Evolutionary conservation across 495 filamentous ascomycete genomes (phyloP), one percentile per base, ranked within the genome.

Genomic region (Parachaetomium inaequale): DNA sequence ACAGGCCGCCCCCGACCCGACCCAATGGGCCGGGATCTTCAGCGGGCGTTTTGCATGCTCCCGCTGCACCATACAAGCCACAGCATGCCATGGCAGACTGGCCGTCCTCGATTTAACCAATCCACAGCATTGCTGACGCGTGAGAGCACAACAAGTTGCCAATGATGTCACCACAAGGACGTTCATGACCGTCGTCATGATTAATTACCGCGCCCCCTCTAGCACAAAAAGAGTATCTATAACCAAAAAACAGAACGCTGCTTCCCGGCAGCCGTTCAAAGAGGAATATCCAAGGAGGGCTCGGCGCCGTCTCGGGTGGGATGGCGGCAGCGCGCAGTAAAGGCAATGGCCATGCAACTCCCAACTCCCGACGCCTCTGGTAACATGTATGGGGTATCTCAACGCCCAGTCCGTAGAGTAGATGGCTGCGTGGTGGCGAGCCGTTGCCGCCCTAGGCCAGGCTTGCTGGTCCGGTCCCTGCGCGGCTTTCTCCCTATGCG

Each of bases 371-470:
- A 57, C 54, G 38, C 54, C 54, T 55, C 25, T 17, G 4, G 36
- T 55, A 40, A 7, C 40, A 15, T 46, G 26, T 47, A 58, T 58
- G 55, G 55, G 55, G 55, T 58, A 46, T 58, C 55, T 47, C 38
- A 57, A 57, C 40, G 28, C 43, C 55, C 42, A 28, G 29, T 32
- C 29, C 23, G 10, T n/a, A n/a, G 7, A 21, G 7, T 34, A 17
- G 19, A 58, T 15, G 21, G 26, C 28, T 29, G 54, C 26, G 26
- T 10, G 25, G 1, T 29, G 23, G 32, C 14, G 25, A 19, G 17
- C 19, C 25, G 38, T 45, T 38, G 38, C 54, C 17, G 3, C 21
- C 14, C 36, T 40, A 14, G 21, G 7, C 38, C 55, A 17, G 10
- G 25, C 17, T 58, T 47, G 19, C 11, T n/a, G n/a, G 43, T 25